Evolutionary conservation across 495 filamentous ascomycete genomes (phyloP), one percentile per base, ranked within the genome.

Genomic region (Aspergillus biplanus): DNA sequence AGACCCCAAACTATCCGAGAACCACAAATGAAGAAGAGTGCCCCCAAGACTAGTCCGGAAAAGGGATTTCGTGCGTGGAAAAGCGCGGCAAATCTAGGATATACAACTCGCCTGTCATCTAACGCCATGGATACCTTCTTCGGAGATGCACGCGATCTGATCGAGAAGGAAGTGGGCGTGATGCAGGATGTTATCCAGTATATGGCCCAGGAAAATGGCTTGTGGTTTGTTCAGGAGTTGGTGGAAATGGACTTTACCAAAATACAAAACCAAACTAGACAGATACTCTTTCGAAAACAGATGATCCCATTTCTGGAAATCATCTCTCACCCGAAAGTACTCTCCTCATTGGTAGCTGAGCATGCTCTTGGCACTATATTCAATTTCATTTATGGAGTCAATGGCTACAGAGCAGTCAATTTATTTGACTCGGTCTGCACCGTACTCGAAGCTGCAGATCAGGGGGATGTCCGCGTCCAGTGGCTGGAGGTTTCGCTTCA

Each of bases 121-220:
- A 33, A 35, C 11, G 18, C 27, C 27, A 4, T 33, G 7, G 57
- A 59, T 11, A 16, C 44, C 7, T 59, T 59, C 44, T 59, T 59
- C 47, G 18, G 21, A 27, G 57, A 46, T 12, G 44, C 57, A 27
- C 21, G 46, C 32, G 13, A 32, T 12, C 46, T 59, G 27, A 13
- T 50, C 12, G 57, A 59, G 15, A 18, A 46, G 7, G 46, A 50
- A 34, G 31, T 46, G 3, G 46, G 34, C 15, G 37, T 33, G 12
- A 59, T 59, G 57, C 57, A 59, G 31, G 57, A 50, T 48, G 57
- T 59, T 33, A 48, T 59, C 21, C 27, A 33, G 35, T 59, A 59
- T 9, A 50, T 59, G 57, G 48, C 57, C 27, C 44, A 52, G 37
- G 57, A 59, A 9, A 7, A 35, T 34, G 44, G 57, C 2, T n/a